phyloP scores from a whole-genome alignment of 768 basidiomycete species.

The Psilocybe cyanescens region DNA sequence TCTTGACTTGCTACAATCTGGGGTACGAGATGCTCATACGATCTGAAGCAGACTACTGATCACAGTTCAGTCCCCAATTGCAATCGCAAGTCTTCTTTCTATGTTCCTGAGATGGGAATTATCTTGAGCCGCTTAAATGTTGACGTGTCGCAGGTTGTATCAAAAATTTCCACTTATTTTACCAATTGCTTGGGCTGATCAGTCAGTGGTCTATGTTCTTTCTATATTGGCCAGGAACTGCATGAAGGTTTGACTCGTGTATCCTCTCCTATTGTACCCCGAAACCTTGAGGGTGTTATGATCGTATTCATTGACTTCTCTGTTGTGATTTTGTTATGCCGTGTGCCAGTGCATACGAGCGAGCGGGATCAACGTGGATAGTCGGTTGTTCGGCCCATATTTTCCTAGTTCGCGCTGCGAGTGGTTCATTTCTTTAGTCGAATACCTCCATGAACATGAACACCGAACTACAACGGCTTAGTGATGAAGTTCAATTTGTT shows the following conservation, averaged over 20 bases:
- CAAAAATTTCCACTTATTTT: not conserved
- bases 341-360: too few species aligned
- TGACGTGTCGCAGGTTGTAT: not conserved
- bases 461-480: too few species aligned
- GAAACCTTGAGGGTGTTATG: too few species aligned
- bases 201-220: too few species aligned
- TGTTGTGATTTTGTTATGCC: too few species aligned
- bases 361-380: not conserved
- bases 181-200: not conserved
- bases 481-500: not conserved
- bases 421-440: not conserved
- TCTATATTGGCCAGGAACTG: too few species aligned
- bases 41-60: not conserved
- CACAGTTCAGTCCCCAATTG: not conserved
- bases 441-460: too few species aligned
- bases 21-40: not conserved
- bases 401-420: not conserved
- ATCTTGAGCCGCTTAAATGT: not conserved
- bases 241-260: too few species aligned
- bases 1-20: not conserved
- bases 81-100: not conserved
- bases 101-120: not conserved
- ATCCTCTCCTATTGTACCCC: too few species aligned
- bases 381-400: not conserved
- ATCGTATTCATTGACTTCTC: too few species aligned